These are phyloP conservation scores for Heliophila coronopifolia DNA, from an alignment of 441 rosid species.

Conservation along the genomic window DNA sequence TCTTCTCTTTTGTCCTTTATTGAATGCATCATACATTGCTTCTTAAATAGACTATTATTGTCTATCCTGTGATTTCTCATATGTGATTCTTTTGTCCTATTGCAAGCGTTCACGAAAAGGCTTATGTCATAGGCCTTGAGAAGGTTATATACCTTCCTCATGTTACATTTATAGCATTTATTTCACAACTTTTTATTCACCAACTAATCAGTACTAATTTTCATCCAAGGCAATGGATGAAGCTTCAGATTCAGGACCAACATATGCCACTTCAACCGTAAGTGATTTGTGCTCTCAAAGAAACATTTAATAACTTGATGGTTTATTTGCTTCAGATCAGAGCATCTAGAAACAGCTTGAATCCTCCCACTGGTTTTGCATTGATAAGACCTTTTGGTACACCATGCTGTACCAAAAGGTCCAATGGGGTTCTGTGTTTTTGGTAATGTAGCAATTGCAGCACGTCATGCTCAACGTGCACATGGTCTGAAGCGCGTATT, in stretches of 20 bases:
- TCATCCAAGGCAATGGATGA: conserved; percentile 84
- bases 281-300: neutral
- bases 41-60: no score
- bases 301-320: neutral
- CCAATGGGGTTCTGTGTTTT: conserved; percentile 98
- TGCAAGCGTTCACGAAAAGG: conserved; percentile 67
- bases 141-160: conserved; percentile 40
- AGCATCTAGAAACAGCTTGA: conserved; percentile 47
- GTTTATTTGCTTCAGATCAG: conserved; percentile 42
- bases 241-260: conserved; percentile 75
- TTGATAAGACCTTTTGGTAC: conserved; percentile 95
- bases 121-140: conserved; percentile 84
- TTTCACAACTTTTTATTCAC: neutral
- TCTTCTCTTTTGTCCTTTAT: no score
- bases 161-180: neutral
- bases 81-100: no score
- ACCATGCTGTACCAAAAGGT: conserved; percentile 89
- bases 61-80: no score
- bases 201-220: neutral
- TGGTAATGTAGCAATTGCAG: conserved; percentile 89
- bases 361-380: conserved; percentile 82
- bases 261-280: conserved; percentile 85
- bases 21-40: no score
- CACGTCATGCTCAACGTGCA: conserved; percentile 74
- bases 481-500: conserved; percentile 73